Conservation (phyloP, 148 eudicot genomes). For the Diospyros lotus region DNA sequence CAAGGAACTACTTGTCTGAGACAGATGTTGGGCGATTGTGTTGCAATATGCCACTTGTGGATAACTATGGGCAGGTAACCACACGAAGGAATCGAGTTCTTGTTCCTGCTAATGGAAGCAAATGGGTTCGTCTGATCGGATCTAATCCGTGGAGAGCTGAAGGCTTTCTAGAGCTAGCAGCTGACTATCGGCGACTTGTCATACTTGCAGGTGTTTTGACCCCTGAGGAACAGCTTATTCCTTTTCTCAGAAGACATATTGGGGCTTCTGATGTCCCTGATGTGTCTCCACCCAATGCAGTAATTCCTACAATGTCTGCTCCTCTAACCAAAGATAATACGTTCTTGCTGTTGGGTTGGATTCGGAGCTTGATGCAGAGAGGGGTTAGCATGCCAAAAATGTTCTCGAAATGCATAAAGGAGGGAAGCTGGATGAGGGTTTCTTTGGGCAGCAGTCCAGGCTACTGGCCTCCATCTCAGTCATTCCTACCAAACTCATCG, state of each 20-base stretch:
- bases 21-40: slow-evolving; percentile 18
- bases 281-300: slow-evolving; percentile 13
- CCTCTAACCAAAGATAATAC: slow-evolving; percentile 16
- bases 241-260: slow-evolving; percentile 28
- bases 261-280: not conserved
- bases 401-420: slow-evolving; percentile 13
- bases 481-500: too few relatives aligned
- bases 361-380: slow-evolving; percentile 23
- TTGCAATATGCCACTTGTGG: slow-evolving; percentile 28
- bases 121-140: slow-evolving; percentile 55
- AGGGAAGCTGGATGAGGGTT: too few relatives aligned
- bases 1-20: slow-evolving; percentile 7
- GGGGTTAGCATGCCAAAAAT: slow-evolving; percentile 25
- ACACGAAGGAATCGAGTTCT: not conserved
- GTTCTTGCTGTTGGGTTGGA: slow-evolving; percentile 57
- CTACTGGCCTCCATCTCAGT: too few relatives aligned
- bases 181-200: slow-evolving; percentile 34
- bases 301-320: slow-evolving; percentile 34
- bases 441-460: too few relatives aligned
- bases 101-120: slow-evolving; percentile 15
- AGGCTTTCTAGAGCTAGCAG: slow-evolving; percentile 6
- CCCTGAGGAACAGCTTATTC: slow-evolving; percentile 22
- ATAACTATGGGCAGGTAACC: too few relatives aligned
- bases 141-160: slow-evolving; percentile 49
- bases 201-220: slow-evolving; percentile 28